phyloP scores from a whole-genome alignment of 805 yeast species.

The Saccharomycopsis synnaedendra region DNA sequence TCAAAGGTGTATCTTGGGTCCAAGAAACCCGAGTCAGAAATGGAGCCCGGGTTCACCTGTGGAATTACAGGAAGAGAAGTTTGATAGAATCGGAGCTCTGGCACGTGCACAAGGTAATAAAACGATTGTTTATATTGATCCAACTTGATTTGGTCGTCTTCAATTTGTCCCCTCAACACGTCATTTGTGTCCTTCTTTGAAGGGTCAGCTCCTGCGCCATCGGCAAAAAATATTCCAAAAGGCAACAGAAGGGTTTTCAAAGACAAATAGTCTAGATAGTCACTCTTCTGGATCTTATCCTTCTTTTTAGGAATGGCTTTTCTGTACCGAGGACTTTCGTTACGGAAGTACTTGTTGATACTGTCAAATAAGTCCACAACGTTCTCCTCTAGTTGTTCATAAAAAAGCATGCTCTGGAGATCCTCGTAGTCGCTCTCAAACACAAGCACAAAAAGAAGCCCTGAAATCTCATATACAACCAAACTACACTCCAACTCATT shows the following conservation, averaged over 20 bases:
- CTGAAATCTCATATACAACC: slow-evolving; percentile 8
- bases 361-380: slow-evolving; percentile 13
- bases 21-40: slow-evolving; percentile 13
- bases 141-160: slow-evolving; percentile 7
- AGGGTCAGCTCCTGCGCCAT: not conserved
- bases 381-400: slow-evolving; percentile 15
- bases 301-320: not conserved
- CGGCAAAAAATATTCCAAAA: slow-evolving; percentile 10
- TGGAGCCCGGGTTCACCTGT: not conserved
- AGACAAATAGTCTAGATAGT: not conserved
- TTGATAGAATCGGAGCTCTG: slow-evolving; percentile 12
- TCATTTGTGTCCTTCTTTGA: slow-evolving; percentile 1
- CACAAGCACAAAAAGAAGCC: slow-evolving; percentile 6
- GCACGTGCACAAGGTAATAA: slow-evolving; percentile 12
- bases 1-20: slow-evolving; percentile 15
- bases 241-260: slow-evolving; percentile 8
- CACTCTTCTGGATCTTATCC: not conserved
- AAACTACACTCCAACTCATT: slow-evolving; percentile 1
- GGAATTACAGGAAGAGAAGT: slow-evolving; percentile 15
- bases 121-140: slow-evolving; percentile 11
- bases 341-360: slow-evolving; percentile 9
- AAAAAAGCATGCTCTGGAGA: slow-evolving; percentile 5
- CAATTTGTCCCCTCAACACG: slow-evolving; percentile 2
- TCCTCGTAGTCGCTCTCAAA: slow-evolving; percentile 12
- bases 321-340: not conserved